Evolutionary conservation across 2,329 filamentous ascomycete species (phyloP).

Genomic region (Biscogniauxia mediterranea): DNA sequence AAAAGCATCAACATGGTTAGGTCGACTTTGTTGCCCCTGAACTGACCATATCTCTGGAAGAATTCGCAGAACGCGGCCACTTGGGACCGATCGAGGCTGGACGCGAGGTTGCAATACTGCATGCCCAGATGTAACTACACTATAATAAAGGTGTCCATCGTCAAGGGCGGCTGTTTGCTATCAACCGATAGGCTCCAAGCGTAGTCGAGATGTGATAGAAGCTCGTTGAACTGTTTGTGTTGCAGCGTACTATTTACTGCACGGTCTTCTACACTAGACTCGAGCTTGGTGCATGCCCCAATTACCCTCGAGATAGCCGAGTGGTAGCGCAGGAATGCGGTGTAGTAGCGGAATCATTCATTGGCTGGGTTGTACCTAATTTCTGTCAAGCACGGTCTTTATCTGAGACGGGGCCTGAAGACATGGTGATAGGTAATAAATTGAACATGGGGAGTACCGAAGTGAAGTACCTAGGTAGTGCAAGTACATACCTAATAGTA

Average conservation of each 20-base stretch:
- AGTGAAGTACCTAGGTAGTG: no score
- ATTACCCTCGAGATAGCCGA: background rate
- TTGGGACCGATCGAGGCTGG: background rate
- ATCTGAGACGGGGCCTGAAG: slow-evolving; percentile 10
- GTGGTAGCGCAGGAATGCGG: slow-evolving; percentile 5
- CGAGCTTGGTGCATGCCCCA: background rate
- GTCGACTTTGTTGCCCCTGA: background rate
- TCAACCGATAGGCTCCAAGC: background rate
- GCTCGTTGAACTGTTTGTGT: background rate
- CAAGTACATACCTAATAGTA: no score
- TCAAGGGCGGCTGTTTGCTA: background rate
- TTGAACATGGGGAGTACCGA: no score
- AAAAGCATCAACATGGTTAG: background rate
- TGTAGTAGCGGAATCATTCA: slow-evolving; percentile 9
- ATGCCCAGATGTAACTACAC: no score
- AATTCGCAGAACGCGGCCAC: background rate
- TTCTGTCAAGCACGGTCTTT: slow-evolving; percentile 7
- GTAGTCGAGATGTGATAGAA: background rate
- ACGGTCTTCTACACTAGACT: background rate
- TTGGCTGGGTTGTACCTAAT: slow-evolving; percentile 1
- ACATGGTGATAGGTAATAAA: slow-evolving; percentile 1
- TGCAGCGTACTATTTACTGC: slow-evolving; percentile 1
- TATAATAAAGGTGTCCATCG: background rate
- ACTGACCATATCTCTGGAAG: background rate
- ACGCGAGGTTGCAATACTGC: background rate